Conservation (phyloP, 2,329 filamentous ascomycete species). For the Rutstroemia sydowiana region DNA sequence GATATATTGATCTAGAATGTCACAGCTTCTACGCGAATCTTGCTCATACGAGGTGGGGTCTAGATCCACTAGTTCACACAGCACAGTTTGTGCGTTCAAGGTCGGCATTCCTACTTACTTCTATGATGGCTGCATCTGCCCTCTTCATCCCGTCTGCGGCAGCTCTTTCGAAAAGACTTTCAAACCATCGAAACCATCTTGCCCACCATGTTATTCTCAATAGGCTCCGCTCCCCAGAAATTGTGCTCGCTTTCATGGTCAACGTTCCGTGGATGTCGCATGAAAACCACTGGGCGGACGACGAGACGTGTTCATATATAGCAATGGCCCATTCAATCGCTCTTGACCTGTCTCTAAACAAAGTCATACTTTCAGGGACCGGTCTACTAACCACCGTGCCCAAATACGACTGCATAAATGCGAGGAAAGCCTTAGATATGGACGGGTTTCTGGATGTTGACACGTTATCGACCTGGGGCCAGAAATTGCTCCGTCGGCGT, state of each 20-base stretch:
- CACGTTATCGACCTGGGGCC: slow-evolving; percentile 50
- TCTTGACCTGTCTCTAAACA: slow-evolving; percentile 62
- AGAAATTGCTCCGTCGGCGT: slow-evolving; percentile 53
- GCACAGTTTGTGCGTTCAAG: slow-evolving; percentile 57
- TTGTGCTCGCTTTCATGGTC: slow-evolving; percentile 67
- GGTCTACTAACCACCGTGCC: slow-evolving; percentile 43
- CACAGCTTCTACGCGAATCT: slow-evolving; percentile 60
- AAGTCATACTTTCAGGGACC: slow-evolving; percentile 51
- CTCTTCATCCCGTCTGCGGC: slow-evolving; percentile 58
- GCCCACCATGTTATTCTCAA: slow-evolving; percentile 54
- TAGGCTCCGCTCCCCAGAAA: slow-evolving; percentile 63
- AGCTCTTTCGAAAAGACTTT: slow-evolving; percentile 57
- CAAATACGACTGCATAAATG: slow-evolving; percentile 61
- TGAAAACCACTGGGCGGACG: slow-evolving; percentile 59
- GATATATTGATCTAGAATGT: slow-evolving; percentile 1
- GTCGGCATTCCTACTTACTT: slow-evolving; percentile 66
- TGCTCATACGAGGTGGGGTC: slow-evolving; percentile 66
- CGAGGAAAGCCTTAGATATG: slow-evolving; percentile 54
- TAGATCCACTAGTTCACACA: slow-evolving; percentile 61
- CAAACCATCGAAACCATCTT: slow-evolving; percentile 55
- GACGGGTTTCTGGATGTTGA: slow-evolving; percentile 62
- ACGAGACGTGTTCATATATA: slow-evolving; percentile 66
- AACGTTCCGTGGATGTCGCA: slow-evolving; percentile 71
- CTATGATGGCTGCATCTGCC: slow-evolving; percentile 60
- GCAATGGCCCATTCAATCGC: slow-evolving; percentile 63